A percentile compares a stretch with the other conserved stretches of the same genome.
These are phyloP conservation scores for Chamaecyparis obtusa DNA, from an alignment of 75 land plant genomes.

Conservation along the genomic window DNA sequence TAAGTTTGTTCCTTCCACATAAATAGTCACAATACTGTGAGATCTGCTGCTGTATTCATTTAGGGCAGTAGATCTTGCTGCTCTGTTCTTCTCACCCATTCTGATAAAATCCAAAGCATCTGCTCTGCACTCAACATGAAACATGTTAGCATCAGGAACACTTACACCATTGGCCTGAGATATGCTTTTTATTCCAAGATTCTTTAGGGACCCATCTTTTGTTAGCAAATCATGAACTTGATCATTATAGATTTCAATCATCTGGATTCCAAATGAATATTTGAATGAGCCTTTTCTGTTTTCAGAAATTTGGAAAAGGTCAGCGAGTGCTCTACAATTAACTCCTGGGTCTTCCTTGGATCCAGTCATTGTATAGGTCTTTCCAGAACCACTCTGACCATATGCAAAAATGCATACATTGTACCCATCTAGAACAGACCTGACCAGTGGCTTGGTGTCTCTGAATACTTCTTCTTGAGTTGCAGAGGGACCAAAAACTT, in stretches of 20 bases:
- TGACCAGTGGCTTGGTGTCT: slow-evolving; percentile 90
- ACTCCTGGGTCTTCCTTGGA: slow-evolving; percentile 77
- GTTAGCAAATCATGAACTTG: slow-evolving; percentile 95
- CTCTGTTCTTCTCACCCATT: slow-evolving; percentile 80
- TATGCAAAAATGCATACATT: slow-evolving; percentile 99
- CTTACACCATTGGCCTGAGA: slow-evolving; percentile 91
- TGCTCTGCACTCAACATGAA: slow-evolving; percentile 73
- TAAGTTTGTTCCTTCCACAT: slow-evolving; percentile 86
- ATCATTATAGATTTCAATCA: slow-evolving; percentile 98
- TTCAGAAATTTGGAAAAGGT: slow-evolving; percentile 81
- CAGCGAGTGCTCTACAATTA: slow-evolving; percentile 93
- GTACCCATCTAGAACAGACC: slow-evolving; percentile 95
- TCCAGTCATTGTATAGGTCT: not conserved
- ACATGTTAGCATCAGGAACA: slow-evolving; percentile 96
- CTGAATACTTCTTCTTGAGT: slow-evolving; percentile 88
- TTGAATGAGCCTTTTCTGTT: slow-evolving; percentile 52
- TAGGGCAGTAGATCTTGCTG: slow-evolving; percentile 88
- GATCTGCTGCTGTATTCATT: slow-evolving; percentile 97
- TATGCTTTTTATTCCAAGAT: slow-evolving; percentile 85
- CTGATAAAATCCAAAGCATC: slow-evolving; percentile 94
- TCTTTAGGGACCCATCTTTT: slow-evolving; percentile 53
- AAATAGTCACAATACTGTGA: slow-evolving; percentile 94
- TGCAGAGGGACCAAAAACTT: slow-evolving; percentile 69
- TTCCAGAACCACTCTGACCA: slow-evolving; percentile 93
- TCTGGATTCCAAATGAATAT: slow-evolving; percentile 93